Conservation (phyloP, 768 basidiomycete species). For the Baorangia bicolor region DNA sequence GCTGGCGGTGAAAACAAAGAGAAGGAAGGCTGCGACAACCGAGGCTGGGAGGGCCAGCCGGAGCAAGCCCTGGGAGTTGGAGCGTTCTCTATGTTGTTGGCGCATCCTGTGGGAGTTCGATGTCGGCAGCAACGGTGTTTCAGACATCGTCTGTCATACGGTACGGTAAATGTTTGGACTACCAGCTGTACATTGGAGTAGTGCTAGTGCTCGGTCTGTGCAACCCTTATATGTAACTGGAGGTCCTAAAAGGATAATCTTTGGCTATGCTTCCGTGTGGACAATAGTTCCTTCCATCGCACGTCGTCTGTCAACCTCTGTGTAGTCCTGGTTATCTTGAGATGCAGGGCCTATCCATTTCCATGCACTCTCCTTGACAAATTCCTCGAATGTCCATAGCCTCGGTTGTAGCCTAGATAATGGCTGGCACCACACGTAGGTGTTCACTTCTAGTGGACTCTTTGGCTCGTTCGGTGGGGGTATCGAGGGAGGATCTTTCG, state of each 20-base stretch:
- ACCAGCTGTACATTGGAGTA: background rate
- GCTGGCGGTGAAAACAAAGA: conserved; percentile 42
- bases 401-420: conserved; percentile 47
- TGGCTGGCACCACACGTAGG: conserved; percentile 66
- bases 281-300: conserved; percentile 39
- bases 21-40: conserved; percentile 41
- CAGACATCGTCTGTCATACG: conserved; percentile 6
- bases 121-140: conserved; percentile 12
- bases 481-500: conserved; percentile 42
- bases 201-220: no score
- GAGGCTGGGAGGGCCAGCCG: conserved; percentile 30
- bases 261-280: background rate
- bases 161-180: background rate
- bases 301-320: conserved; percentile 52
- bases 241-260: no score
- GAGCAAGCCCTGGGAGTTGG: background rate
- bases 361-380: conserved; percentile 71
- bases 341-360: conserved; percentile 64
- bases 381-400: conserved; percentile 83
- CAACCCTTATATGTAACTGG: background rate
- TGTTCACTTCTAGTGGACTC: conserved; percentile 49
- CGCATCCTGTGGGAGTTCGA: background rate
- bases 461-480: conserved; percentile 36
- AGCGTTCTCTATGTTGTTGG: background rate
- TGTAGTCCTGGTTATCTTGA: conserved; percentile 39